Evolutionary conservation across 768 basidiomycete genomes (phyloP).

Genomic region (Pulveroboletus frians): DNA sequence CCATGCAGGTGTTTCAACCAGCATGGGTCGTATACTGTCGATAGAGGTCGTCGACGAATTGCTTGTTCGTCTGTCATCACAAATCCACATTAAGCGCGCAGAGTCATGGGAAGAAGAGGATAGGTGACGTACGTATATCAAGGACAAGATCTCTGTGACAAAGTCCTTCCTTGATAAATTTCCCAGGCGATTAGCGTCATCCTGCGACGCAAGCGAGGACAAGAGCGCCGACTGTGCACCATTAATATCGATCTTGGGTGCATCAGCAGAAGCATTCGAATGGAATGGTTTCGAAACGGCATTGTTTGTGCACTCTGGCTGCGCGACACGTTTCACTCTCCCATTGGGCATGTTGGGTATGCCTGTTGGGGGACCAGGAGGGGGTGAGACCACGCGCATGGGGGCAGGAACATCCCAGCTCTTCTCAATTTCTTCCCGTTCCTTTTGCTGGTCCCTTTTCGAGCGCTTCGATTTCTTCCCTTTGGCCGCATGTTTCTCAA

Average conservation of each 20-base stretch:
- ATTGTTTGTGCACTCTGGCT: slow-evolving; percentile 3
- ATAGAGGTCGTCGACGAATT: slow-evolving; percentile 61
- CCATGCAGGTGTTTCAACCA: slow-evolving; percentile 3
- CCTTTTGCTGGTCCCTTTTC: slow-evolving; percentile 36
- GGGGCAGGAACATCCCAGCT: slow-evolving; percentile 54
- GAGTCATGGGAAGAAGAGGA: neutral
- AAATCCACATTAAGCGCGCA: neutral
- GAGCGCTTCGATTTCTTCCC: slow-evolving; percentile 21
- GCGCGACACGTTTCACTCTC: slow-evolving; percentile 15
- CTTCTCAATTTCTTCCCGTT: slow-evolving; percentile 49
- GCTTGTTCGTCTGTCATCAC: slow-evolving; percentile 50
- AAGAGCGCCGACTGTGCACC: slow-evolving; percentile 21
- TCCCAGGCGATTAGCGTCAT: slow-evolving; percentile 14
- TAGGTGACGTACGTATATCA: slow-evolving; percentile 50
- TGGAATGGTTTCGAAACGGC: slow-evolving; percentile 2
- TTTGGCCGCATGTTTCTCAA: slow-evolving; percentile 33
- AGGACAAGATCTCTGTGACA: slow-evolving; percentile 51
- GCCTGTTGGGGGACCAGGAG: neutral
- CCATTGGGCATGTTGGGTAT: slow-evolving; percentile 27
- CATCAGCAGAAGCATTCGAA: neutral
- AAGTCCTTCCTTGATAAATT: slow-evolving; percentile 50
- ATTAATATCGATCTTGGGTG: slow-evolving; percentile 16
- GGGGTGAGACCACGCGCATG: slow-evolving; percentile 16
- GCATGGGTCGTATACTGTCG: slow-evolving; percentile 40
- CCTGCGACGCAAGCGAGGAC: slow-evolving; percentile 20